phyloP scores from a whole-genome alignment of 768 basidiomycete species.

The Macrolepiota fuliginosa region DNA sequence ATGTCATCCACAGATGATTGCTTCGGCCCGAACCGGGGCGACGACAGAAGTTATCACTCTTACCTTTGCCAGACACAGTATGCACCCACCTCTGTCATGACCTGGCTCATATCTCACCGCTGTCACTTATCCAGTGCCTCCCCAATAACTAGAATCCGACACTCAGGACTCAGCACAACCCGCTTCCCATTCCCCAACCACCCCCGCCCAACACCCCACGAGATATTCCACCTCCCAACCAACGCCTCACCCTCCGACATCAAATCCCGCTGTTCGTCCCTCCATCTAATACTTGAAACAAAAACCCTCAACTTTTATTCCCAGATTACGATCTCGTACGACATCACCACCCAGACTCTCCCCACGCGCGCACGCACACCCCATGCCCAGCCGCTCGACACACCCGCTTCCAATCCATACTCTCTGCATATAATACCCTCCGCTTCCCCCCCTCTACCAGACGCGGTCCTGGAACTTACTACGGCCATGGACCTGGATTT shows the following conservation, averaged over 20 bases:
- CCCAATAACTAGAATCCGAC: not conserved
- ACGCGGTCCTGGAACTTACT: not conserved
- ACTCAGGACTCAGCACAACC: not conserved
- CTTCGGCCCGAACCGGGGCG: not conserved
- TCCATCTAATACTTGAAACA: not conserved
- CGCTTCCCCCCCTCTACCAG: conserved; percentile 32
- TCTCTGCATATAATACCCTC: conserved; percentile 60
- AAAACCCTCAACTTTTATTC: not conserved
- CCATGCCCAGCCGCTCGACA: conserved; percentile 47
- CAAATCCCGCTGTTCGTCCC: conserved; percentile 61
- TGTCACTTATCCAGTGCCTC: not conserved
- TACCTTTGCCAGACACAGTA: not conserved
- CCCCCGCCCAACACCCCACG: conserved; percentile 57
- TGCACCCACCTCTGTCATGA: not conserved
- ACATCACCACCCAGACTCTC: conserved; percentile 69
- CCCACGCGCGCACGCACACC: conserved; percentile 28
- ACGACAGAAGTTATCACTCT: not conserved
- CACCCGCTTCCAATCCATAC: conserved; percentile 61
- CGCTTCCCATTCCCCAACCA: conserved; percentile 49
- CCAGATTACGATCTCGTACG: conserved; percentile 76
- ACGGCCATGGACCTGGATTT: conserved; percentile 23
- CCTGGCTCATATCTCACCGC: not conserved
- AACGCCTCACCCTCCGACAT: conserved; percentile 58
- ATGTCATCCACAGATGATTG: no score
- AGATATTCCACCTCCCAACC: conserved; percentile 67